Base-by-base conservation (phyloP, 2,329 filamentous ascomycete species). In the Davidsoniella eucalypti region DNA sequence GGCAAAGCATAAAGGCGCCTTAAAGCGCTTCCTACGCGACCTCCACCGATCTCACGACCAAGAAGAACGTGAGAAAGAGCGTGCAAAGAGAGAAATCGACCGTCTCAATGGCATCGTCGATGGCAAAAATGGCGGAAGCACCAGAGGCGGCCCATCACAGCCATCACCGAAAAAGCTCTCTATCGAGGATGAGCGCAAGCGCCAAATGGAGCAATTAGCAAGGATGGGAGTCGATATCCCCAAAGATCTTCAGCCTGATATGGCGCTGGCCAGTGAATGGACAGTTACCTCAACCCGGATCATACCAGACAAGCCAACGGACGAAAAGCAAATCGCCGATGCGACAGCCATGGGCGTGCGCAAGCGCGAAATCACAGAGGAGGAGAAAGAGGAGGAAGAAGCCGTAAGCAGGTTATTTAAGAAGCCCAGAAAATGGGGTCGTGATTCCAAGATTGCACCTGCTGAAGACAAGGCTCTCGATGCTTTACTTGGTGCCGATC, bases 201-300 rank as follows among this genome's bases (percentile, higher is more conserved):
- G 73, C 50, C 92, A 98, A 65, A 76, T 93, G 59, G 81, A 87
- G 55, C 87, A 96, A 64, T 70, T 98, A 9, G 87, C 83, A 4
- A 84, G 83, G 36, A 75, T 98, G 72, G 92, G 92, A 0, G 79
- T 98, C 45, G 77, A 79, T 44, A 76, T 96, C 49, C 92, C 92
- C 0, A 80, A 85, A 42, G 80, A 84, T 56, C 79, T 86, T 51
- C 72, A 86, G 53, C 71, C 75, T 2, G 85, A 92, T 53, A 79
- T 95, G 76, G 87, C 88, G 4, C 79, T 95, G 69, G 80, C 82
- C 3, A 87, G 92, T 29, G 84, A 94, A 49, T 98, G 90, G 90
- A 78, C 86, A 0, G 75, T 81, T 9, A 80, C 76, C 52, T 78
- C 75, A 5, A 75, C 85, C 39, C 71, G 77, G 42, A 70, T 78